These are phyloP conservation scores for Lanmaoa pseudosensibilis DNA, from an alignment of 768 basidiomycete species.

Conservation along the genomic window DNA sequence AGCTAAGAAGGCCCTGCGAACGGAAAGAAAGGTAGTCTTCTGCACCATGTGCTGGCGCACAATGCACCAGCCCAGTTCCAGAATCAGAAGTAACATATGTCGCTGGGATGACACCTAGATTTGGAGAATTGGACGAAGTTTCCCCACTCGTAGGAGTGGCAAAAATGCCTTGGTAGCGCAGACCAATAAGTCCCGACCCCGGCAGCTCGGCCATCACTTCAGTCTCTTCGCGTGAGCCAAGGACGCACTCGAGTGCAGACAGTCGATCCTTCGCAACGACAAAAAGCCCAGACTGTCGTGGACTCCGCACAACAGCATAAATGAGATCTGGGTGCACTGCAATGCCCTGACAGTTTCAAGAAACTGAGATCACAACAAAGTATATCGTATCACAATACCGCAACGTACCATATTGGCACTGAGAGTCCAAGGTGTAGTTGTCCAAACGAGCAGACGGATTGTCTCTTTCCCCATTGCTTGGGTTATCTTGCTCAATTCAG, in stretches of 20 bases:
- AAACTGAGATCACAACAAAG: neutral
- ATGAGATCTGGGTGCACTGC: slow-evolving; percentile 74
- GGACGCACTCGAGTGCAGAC: slow-evolving; percentile 31
- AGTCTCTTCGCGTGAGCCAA: slow-evolving; percentile 23
- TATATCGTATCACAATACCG: neutral
- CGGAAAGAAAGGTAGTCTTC: slow-evolving; percentile 87
- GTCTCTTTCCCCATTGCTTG: slow-evolving; percentile 34
- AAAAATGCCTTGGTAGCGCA: slow-evolving; percentile 66
- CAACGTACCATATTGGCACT: slow-evolving; percentile 86
- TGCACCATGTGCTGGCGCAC: slow-evolving; percentile 90
- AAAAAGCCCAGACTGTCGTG: slow-evolving; percentile 31
- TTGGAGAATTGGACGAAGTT: neutral
- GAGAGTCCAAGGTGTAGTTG: slow-evolving; percentile 96
- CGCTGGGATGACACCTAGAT: slow-evolving; percentile 59
- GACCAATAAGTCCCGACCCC: slow-evolving; percentile 54
- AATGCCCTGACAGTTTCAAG: slow-evolving; percentile 63
- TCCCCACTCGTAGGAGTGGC: slow-evolving; percentile 22
- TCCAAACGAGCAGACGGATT: slow-evolving; percentile 82
- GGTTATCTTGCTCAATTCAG: slow-evolving; percentile 19
- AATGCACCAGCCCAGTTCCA: slow-evolving; percentile 96
- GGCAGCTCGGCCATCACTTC: slow-evolving; percentile 23
- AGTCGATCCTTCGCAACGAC: slow-evolving; percentile 56
- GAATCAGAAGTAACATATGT: slow-evolving; percentile 80
- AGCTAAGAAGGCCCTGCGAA: slow-evolving; percentile 48
- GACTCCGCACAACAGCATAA: slow-evolving; percentile 54